Conservation (phyloP, 2,329 filamentous ascomycete genomes). For the Aspergillus sclerotialis region DNA sequence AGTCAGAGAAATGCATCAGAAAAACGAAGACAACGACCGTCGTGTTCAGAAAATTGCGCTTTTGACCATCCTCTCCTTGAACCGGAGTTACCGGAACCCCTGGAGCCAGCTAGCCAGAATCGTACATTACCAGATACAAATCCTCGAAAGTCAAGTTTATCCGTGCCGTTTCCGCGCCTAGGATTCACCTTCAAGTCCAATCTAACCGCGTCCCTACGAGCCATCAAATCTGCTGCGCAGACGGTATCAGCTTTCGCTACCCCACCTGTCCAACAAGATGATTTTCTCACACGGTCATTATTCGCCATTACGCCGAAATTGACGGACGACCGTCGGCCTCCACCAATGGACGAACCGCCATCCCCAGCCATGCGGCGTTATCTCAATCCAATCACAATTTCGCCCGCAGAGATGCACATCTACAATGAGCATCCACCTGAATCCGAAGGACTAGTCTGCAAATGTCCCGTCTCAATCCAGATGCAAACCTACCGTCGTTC, state of each 20-base stretch:
- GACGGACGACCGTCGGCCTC: slow-evolving; percentile 55
- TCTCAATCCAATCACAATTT: slow-evolving; percentile 49
- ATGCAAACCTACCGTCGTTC: slow-evolving; percentile 52
- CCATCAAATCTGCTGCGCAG: slow-evolving; percentile 54
- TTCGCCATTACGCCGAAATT: slow-evolving; percentile 51
- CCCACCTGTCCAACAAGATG: slow-evolving; percentile 47
- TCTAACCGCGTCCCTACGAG: slow-evolving; percentile 55
- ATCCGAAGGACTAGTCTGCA: slow-evolving; percentile 17
- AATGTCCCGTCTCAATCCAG: slow-evolving; percentile 51
- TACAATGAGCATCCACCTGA: slow-evolving; percentile 36
- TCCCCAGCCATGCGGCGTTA: slow-evolving; percentile 54
- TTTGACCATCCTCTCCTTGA: slow-evolving; percentile 52
- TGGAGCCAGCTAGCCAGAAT: slow-evolving; percentile 7
- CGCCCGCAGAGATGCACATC: slow-evolving; percentile 39
- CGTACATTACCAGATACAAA: slow-evolving; percentile 7
- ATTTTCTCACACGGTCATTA: slow-evolving; percentile 52
- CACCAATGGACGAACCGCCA: slow-evolving; percentile 46
- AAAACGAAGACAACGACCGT: slow-evolving; percentile 42
- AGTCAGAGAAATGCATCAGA: slow-evolving; percentile 31
- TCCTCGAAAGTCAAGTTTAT: slow-evolving; percentile 17
- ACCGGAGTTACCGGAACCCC: slow-evolving; percentile 19
- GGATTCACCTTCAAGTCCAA: slow-evolving; percentile 55
- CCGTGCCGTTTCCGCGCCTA: slow-evolving; percentile 34
- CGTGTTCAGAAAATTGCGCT: slow-evolving; percentile 48
- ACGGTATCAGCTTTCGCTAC: slow-evolving; percentile 55